A percentile compares a stretch with the other conserved stretches of the same genome.
Conservation (phyloP, 1,139 yeast species). For the Yamadazyma dushanensis region DNA sequence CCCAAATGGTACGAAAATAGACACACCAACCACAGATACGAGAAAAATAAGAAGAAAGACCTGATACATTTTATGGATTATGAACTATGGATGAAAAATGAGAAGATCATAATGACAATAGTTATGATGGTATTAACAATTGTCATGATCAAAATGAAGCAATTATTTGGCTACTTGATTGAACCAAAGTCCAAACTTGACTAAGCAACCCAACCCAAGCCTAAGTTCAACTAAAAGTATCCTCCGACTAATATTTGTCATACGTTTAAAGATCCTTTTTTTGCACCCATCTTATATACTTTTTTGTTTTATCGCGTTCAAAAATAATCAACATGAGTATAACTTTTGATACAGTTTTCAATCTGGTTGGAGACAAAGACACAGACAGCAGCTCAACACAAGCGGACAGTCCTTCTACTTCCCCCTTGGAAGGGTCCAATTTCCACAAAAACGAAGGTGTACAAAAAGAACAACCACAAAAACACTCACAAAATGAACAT, state of each 20-base stretch:
- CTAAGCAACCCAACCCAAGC: too few species aligned
- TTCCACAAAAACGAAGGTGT: neutral
- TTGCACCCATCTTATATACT: too few species aligned
- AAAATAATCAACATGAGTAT: neutral
- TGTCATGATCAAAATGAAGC: constrained; percentile 10
- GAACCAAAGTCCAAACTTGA: neutral
- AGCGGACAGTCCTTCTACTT: neutral
- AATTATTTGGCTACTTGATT: constrained; percentile 8
- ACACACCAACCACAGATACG: constrained; percentile 34
- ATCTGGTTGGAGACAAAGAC: neutral
- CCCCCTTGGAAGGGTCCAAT: neutral
- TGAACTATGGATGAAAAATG: constrained; percentile 42
- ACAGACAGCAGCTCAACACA: neutral
- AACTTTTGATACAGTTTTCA: neutral
- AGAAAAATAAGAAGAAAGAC: constrained; percentile 32
- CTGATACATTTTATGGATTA: constrained; percentile 39
- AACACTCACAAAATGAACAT: neutral
- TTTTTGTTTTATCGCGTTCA: too few species aligned
- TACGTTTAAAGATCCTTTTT: neutral
- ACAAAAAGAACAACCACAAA: neutral
- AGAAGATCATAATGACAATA: constrained; percentile 35
- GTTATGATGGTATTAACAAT: constrained; percentile 15
- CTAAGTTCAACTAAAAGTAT: too few species aligned
- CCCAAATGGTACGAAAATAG: constrained; percentile 32
- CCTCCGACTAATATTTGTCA: too few species aligned